A percentile compares a stretch with the other conserved stretches of the same genome.
These are phyloP conservation scores for Rhodotorula babjevae DNA, from an alignment of 768 basidiomycete species.

Conservation along the genomic window DNA sequence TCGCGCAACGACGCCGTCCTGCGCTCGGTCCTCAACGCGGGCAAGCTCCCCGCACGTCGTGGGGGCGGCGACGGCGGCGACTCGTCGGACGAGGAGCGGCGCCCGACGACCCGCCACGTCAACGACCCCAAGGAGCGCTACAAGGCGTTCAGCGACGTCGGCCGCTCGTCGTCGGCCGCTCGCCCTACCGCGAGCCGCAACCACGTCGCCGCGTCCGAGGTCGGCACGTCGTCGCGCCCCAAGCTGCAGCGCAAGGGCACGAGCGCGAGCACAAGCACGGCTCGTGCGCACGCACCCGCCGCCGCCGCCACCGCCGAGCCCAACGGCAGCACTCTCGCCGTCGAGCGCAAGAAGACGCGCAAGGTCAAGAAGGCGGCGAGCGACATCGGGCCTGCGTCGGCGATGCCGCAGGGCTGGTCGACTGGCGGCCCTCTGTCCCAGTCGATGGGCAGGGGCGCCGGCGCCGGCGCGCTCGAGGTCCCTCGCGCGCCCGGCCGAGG, in stretches of 20 bases:
- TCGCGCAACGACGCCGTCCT: constrained; percentile 13
- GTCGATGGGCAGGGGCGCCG: too few relatives aligned
- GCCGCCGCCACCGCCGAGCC: neutral
- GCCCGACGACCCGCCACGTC: constrained; percentile 22
- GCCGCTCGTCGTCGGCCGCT: neutral
- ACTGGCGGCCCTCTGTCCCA: neutral
- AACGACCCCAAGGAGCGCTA: constrained; percentile 32
- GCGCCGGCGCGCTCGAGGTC: neutral
- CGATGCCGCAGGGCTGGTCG: neutral
- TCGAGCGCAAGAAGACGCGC: neutral
- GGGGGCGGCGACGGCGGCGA: neutral
- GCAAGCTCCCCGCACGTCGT: neutral
- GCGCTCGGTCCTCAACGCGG: constrained; percentile 14
- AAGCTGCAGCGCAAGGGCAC: constrained; percentile 23
- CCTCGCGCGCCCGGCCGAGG: constrained; percentile 5
- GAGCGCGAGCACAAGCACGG: constrained; percentile 6
- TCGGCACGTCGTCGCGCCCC: neutral
- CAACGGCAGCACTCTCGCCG: neutral
- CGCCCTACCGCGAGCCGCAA: neutral
- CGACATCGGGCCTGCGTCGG: constrained; percentile 27
- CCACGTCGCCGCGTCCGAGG: neutral
- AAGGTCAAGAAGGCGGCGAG: constrained; percentile 35
- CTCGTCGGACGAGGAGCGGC: constrained; percentile 22
- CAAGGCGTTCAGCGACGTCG: constrained; percentile 34
- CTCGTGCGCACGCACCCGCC: neutral